Percentiles rank a stretch among this genome's conserved stretches.
Conservation (phyloP, 2,329 filamentous ascomycete species). For the Dactylellina drechsleri region DNA sequence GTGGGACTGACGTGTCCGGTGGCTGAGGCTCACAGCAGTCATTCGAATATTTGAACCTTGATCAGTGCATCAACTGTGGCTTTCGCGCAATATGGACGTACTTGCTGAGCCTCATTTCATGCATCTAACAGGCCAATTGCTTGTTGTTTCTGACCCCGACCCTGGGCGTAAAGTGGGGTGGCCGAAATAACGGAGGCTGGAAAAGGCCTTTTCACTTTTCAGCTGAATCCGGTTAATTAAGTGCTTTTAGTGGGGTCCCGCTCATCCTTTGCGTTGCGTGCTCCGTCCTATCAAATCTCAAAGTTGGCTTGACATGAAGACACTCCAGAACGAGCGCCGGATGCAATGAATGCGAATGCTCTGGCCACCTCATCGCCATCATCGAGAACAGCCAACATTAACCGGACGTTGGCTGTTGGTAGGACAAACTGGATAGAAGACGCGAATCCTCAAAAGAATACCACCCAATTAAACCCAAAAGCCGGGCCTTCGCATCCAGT, state of each 20-base stretch:
- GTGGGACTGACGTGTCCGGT: constrained; percentile 54
- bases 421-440: constrained; percentile 19
- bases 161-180: constrained; percentile 41
- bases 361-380: neutral
- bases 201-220: constrained; percentile 32
- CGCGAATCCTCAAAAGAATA: neutral
- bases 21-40: constrained; percentile 19
- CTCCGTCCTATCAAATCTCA: constrained; percentile 46
- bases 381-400: constrained; percentile 13
- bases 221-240: constrained; percentile 56
- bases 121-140: constrained; percentile 31
- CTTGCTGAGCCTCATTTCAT: constrained; percentile 47
- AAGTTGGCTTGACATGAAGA: constrained; percentile 37
- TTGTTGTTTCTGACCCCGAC: constrained; percentile 22
- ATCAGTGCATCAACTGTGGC: constrained; percentile 21
- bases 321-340: constrained; percentile 8
- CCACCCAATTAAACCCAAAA: constrained; percentile 11
- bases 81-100: constrained; percentile 11
- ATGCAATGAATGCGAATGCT: constrained; percentile 6
- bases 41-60: too few species aligned
- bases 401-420: constrained; percentile 7
- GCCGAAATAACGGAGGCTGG: constrained; percentile 53
- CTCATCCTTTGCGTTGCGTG: constrained; percentile 14
- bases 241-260: constrained; percentile 40
- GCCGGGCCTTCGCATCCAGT: neutral